Conservation (phyloP, 108 stramenopile genomes). For the Fragilaria radians region DNA sequence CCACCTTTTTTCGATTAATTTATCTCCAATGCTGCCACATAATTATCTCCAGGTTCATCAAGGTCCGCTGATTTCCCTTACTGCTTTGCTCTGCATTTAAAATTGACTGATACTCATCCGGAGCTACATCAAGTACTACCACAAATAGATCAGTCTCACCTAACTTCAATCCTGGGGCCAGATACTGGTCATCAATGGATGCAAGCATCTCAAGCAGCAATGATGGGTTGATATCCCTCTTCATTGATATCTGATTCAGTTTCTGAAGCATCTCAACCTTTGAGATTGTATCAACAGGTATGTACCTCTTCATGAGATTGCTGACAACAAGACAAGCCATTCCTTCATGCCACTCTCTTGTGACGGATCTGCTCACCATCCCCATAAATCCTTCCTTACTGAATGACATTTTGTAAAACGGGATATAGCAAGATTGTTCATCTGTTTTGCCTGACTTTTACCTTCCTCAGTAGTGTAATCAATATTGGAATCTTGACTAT, state of each 20-base stretch:
- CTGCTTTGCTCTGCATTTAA: slow-evolving; percentile 3
- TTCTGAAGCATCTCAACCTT: too few relatives aligned
- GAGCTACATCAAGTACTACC: slow-evolving; percentile 1
- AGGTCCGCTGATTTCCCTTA: neutral
- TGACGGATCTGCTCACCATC: slow-evolving; percentile 2
- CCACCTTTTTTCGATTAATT: neutral
- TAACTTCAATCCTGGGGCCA: slow-evolving; percentile 3
- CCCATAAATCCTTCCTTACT: neutral
- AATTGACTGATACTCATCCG: neutral
- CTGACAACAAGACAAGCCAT: neutral
- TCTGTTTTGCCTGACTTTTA: neutral
- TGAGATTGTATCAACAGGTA: neutral
- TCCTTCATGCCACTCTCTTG: too few relatives aligned
- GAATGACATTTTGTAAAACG: slow-evolving; percentile 6
- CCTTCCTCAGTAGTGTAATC: too few relatives aligned
- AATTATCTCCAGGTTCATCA: neutral
- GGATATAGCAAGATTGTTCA: neutral
- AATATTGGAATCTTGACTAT: too few relatives aligned
- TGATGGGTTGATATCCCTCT: too few relatives aligned
- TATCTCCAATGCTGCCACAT: slow-evolving; percentile 2
- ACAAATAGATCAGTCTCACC: neutral
- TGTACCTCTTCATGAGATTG: slow-evolving; percentile 4
- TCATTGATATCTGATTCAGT: too few relatives aligned
- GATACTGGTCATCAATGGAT: neutral
- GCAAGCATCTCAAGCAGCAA: neutral